Percentiles rank a stretch among this genome's conserved stretches.
phyloP scores from a whole-genome alignment of 495 filamentous ascomycete genomes.

The Neurospora sp. region DNA sequence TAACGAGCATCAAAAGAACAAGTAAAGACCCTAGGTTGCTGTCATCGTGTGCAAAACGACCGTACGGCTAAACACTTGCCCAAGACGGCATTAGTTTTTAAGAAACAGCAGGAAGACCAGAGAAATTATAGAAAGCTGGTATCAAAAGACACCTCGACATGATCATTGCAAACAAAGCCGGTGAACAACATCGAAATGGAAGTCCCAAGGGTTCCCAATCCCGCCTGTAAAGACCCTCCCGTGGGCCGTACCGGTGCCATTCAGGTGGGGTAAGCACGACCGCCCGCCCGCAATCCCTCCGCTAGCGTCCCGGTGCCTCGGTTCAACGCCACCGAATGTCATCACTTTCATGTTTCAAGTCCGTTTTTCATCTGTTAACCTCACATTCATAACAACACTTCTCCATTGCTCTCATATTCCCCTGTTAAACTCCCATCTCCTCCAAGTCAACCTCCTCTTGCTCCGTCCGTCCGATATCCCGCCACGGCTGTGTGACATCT shows the following conservation, averaged over 20 bases:
- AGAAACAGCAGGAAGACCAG: background rate
- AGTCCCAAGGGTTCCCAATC: background rate
- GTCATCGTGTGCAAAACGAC: background rate
- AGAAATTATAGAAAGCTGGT: background rate
- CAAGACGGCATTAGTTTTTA: background rate
- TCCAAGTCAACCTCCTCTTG: background rate
- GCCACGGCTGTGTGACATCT: background rate
- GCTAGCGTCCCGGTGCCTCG: background rate
- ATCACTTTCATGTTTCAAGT: background rate
- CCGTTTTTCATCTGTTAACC: background rate
- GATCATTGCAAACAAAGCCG: background rate
- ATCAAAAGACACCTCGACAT: no score
- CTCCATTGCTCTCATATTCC: background rate
- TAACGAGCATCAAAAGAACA: background rate
- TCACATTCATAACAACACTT: background rate
- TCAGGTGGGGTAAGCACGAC: background rate
- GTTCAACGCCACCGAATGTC: background rate
- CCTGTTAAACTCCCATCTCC: background rate
- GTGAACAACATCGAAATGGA: background rate
- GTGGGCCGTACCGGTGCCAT: background rate
- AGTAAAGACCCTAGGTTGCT: background rate
- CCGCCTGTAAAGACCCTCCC: background rate
- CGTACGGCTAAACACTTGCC: background rate
- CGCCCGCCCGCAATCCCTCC: background rate
- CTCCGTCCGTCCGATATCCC: background rate